These are phyloP conservation scores for Aspergillus nanangensis DNA, from an alignment of 495 filamentous ascomycete species.

Conservation along the genomic window DNA sequence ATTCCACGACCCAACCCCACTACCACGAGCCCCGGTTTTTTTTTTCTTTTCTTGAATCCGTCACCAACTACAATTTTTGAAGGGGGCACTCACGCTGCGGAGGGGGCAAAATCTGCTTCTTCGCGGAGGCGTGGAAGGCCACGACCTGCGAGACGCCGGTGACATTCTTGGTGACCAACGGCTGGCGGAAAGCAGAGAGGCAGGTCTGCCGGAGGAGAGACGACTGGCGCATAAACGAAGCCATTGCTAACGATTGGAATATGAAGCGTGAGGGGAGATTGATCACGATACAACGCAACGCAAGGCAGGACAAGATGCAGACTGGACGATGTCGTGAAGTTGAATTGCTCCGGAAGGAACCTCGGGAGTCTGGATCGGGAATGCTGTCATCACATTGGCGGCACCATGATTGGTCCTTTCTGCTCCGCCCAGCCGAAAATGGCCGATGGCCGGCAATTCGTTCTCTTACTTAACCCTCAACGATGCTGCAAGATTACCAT, in stretches of 20 bases:
- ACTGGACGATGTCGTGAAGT: slow-evolving; percentile 23
- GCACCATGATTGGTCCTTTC: slow-evolving; percentile 37
- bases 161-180: slow-evolving; percentile 35
- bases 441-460: slow-evolving; percentile 32
- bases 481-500: no score
- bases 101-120: slow-evolving; percentile 63
- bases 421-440: slow-evolving; percentile 42
- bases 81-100: slow-evolving; percentile 55
- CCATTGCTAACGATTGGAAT: slow-evolving; percentile 26
- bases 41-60: background rate
- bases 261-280: slow-evolving; percentile 14
- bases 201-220: slow-evolving; percentile 31
- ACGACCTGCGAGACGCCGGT: slow-evolving; percentile 45
- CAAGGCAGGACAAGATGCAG: background rate
- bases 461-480: background rate
- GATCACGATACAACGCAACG: slow-evolving; percentile 9
- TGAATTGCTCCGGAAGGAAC: slow-evolving; percentile 20
- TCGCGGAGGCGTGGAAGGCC: slow-evolving; percentile 69
- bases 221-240: slow-evolving; percentile 39
- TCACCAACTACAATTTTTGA: background rate
- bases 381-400: slow-evolving; percentile 40
- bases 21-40: background rate
- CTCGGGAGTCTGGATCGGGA: slow-evolving; percentile 43
- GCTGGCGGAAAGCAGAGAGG: slow-evolving; percentile 35
- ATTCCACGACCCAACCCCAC: background rate